Evolutionary conservation across 805 yeast species (phyloP), one percentile per base, ranked within the genome.

Genomic region (Kluyveromyces wickerhamii): DNA sequence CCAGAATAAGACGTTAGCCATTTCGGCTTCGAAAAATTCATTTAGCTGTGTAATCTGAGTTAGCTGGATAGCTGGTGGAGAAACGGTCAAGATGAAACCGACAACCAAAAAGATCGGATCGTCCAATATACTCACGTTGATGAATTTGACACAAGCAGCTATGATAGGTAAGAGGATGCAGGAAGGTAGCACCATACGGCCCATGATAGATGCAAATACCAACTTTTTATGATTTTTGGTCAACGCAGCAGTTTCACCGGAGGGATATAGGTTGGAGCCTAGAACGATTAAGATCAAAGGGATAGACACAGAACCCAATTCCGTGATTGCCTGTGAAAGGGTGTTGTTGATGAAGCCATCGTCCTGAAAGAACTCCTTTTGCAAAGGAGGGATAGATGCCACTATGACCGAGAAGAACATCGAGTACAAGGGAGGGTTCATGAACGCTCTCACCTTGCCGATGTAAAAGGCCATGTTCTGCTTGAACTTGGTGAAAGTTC

Each of bases 381-480:
- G 80, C 12, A 82, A 44, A 3, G 59, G 57, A 4, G 82, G 78
- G 13, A 79, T 62, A 0, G 84, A 71, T 3, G 89, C 92, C 37
- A 82, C 80, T 16, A 80, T 35, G 11, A 82, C 72, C 3, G 88
- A 70, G 1, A 76, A 55, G 8, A 77, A 51, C 88, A 82, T 82
- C 7, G 94, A 78, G 59, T 78, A 82, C 37, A 82, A 60, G 11
- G 92, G 94, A n/a, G 94, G 92, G 50, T 82, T 82, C 83, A 82
- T 78, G 40, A 68, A 68, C 6, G 58, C 44, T 29, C 60, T 49
- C 20, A 73, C 44, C 25, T 46, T 52, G 8, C 35, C 29, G 10
- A 54, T 34, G 10, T 36, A n/a, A 4, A 7, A 20, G 22, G 23
- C 28, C 9, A 29, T 8, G 18, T 35, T 42, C 14, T 42, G 36